Evolutionary conservation across 768 basidiomycete species (phyloP), one percentile per base, ranked within the genome.

Genomic region (Jaapia argillacea): DNA sequence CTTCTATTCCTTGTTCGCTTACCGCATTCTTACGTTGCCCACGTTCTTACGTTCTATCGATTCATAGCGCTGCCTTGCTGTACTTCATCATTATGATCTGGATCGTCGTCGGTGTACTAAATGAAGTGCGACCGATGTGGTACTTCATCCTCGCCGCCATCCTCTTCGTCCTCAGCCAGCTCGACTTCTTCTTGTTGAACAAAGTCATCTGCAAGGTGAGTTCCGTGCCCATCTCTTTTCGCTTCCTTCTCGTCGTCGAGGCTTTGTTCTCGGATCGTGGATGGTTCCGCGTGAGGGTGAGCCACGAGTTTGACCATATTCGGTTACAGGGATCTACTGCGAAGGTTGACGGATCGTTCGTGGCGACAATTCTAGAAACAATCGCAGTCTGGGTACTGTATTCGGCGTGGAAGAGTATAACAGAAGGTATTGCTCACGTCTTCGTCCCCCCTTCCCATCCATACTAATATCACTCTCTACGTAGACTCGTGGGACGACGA

Each of bases 331-430:
- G 75, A 20, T 69, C 88, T 14, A 67, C 73, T 45, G 59, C 62
- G 24, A 85, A 79, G 58, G 65, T 96, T 16, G 94, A 97, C 61
- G 88, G 87, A 4, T 79, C 83, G 2, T 94, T 96, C 59, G 58
- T 96, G 21, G 83, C 87, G 1, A 93, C 93, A 0, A 42, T 92
- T 4, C 66, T 94, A 37, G 88, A 94, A 56, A 87, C 87, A 0
- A 79, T 74, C 1, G 64, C 84, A 0, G 77, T 94, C 1, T 72
- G 66, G 7, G 63, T 75, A 3, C 48, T 94, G 16, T 91, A 76
- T 58, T 56, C 80, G 13, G 89, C 77, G n/a, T 94, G 92, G 92
- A 69, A 70, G 60, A 81, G 81, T 58, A 88, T 92, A 45, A 92
- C 90, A 14, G 90, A 93, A 77, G 86, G 87, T 81, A 22, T 2